Conservation (phyloP, 768 basidiomycete genomes). For the Infundibulicybe gibba region DNA sequence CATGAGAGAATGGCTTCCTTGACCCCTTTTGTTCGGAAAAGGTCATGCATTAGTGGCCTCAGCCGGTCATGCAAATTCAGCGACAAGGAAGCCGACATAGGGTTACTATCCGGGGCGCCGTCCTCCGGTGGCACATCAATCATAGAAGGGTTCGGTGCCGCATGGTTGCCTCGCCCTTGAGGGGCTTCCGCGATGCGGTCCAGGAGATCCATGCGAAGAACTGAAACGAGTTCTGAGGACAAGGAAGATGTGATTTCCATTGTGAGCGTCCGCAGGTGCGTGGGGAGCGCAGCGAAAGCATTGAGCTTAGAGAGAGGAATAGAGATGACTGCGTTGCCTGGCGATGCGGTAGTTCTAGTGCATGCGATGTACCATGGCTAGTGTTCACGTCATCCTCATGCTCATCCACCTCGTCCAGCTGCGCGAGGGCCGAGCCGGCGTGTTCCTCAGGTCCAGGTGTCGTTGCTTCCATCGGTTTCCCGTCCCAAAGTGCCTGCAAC, state of each 20-base stretch:
- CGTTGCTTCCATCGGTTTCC: conserved; percentile 1
- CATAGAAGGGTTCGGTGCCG: background rate
- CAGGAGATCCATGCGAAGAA: conserved; percentile 64
- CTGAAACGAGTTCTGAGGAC: conserved; percentile 71
- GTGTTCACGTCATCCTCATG: conserved; percentile 8
- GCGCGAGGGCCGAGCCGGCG: conserved; percentile 23
- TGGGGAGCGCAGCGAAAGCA: conserved; percentile 74
- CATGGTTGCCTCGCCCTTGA: conserved; percentile 3
- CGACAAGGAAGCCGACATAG: conserved; percentile 12
- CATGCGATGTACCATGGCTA: background rate
- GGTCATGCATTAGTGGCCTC: conserved; percentile 71
- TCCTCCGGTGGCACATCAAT: background rate
- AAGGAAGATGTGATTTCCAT: conserved; percentile 75
- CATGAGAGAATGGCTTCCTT: conserved; percentile 67
- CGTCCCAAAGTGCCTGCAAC: conserved; percentile 57
- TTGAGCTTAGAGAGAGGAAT: conserved; percentile 65
- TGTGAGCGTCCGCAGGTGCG: conserved; percentile 66
- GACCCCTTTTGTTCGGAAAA: conserved; percentile 68
- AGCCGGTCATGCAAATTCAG: conserved; percentile 58
- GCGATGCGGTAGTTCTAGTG: conserved; percentile 9
- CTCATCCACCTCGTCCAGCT: conserved; percentile 34
- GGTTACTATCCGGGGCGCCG: background rate
- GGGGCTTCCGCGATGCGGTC: conserved; percentile 33
- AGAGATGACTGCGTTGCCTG: conserved; percentile 16
- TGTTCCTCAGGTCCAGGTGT: conserved; percentile 12